A percentile compares a stretch with the other conserved stretches of the same genome.
phyloP scores from a whole-genome alignment of 2,329 filamentous ascomycete genomes.

The Ophiosphaerella herpotricha region DNA sequence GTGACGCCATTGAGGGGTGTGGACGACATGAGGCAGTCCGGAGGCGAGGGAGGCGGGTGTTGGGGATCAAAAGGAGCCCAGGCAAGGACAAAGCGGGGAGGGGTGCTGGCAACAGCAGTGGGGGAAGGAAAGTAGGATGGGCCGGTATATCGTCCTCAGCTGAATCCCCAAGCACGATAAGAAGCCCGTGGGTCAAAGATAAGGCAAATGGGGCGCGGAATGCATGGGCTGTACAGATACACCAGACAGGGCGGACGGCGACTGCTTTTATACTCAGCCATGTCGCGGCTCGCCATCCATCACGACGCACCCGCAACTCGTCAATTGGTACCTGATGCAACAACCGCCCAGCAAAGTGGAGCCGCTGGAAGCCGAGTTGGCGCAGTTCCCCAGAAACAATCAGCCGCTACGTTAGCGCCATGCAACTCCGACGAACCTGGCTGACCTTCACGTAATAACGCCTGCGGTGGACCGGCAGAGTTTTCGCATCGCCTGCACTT shows the following conservation, averaged over 20 bases:
- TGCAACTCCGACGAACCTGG: background rate
- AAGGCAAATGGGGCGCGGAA: conserved; percentile 1
- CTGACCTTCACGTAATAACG: background rate
- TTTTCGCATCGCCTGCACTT: conserved; percentile 18
- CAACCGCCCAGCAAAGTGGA: background rate
- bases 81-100: background rate
- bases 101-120: background rate
- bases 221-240: background rate
- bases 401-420: conserved; percentile 3
- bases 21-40: conserved; percentile 30
- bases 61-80: too few species aligned
- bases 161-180: background rate
- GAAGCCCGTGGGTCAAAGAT: conserved; percentile 1
- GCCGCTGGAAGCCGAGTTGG: conserved; percentile 6
- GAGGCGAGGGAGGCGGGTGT: background rate
- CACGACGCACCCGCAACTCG: background rate
- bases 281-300: background rate
- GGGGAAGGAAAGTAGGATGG: too few species aligned
- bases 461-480: conserved; percentile 1
- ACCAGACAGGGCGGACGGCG: background rate
- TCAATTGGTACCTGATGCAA: conserved; percentile 3
- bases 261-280: background rate
- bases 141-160: too few species aligned
- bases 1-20: conserved; percentile 37
- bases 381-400: conserved; percentile 20